Base-by-base conservation (phyloP, 306 rosid genomes). In the Sphenostylis stenocarpa region DNA sequence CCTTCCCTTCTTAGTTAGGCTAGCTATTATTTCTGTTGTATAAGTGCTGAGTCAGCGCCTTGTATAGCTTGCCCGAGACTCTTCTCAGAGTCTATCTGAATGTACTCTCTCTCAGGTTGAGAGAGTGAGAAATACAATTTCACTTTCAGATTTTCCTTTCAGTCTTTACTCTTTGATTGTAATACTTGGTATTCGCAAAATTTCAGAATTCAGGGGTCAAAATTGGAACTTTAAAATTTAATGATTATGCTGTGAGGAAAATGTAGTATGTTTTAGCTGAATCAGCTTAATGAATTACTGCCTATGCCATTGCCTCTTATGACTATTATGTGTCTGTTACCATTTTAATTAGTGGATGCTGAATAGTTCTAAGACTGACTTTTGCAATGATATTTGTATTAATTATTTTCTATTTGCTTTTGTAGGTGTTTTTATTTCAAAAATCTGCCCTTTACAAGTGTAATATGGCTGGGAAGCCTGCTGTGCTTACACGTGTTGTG, bases 401-500 rank as follows among this genome's bases (percentile, higher is more conserved):
- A 52, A 84, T 31, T 31, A 62, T 55, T 56, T 75, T 72, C 34
- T 8, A 34, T 57, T 39, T 52, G 67, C 75, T 62, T 68, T 53
- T 88, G 72, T 82, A 96, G 99, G 99, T 96, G 26, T 96, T 96
- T 84, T 83, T 96, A 38, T 96, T 96, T 84, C 99, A 96, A 83
- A 96, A 96, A 73, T 91, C 98, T 83, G 99, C 99, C 20, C 91
- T 96, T 36, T 86, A 91, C 82, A 91, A 92, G 86, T 96, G 99
- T 86, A 96, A 92, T 79, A 96, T 96, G 99, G 99, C 97, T 70
- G 99, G 99, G 83, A 96, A 96, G 77, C 98, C 99, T 83, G 98
- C 99, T n/a, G 99, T 96, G 58, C 87, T 96, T 34, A 96, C 99
- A 13, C 99, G 98, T 85, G 99, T 96, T 72, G 99, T 96, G 80